Percentiles rank a stretch among this genome's conserved stretches.
These are phyloP conservation scores for Yamadazyma mexicana DNA, from an alignment of 1,139 yeast genomes.

Conservation along the genomic window DNA sequence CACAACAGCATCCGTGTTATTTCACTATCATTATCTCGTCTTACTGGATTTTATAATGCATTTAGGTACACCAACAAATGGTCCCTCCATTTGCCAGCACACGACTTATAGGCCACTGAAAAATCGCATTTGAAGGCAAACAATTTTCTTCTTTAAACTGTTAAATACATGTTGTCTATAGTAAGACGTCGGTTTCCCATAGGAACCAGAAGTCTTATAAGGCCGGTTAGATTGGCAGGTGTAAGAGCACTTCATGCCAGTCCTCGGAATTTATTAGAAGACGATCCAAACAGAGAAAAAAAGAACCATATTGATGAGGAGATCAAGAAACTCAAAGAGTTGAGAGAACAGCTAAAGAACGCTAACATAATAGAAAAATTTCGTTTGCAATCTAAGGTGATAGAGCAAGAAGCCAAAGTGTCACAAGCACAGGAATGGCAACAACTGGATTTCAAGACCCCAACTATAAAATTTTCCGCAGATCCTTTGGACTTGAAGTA, in stretches of 20 bases:
- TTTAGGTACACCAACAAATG: no score
- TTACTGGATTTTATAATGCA: no score
- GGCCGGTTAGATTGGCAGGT: neutral
- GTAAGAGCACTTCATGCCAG: slow-evolving; percentile 8
- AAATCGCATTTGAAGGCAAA: slow-evolving; percentile 7
- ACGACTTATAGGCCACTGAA: neutral
- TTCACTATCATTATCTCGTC: no score
- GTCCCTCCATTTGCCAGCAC: no score
- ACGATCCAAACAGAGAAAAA: slow-evolving; percentile 3
- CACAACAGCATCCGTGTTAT: no score
- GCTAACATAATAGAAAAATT: slow-evolving; percentile 30
- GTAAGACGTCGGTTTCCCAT: slow-evolving; percentile 6
- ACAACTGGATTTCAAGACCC: slow-evolving; percentile 21
- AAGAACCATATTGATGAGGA: slow-evolving; percentile 20
- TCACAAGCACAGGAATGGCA: slow-evolving; percentile 24
- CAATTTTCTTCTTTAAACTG: slow-evolving; percentile 3
- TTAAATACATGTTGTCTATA: slow-evolving; percentile 6
- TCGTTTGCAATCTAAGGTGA: slow-evolving; percentile 23
- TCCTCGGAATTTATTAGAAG: slow-evolving; percentile 1
- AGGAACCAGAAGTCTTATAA: neutral
- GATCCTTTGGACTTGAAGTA: slow-evolving; percentile 22
- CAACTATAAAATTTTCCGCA: slow-evolving; percentile 19
- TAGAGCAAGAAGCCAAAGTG: slow-evolving; percentile 27
- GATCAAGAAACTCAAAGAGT: slow-evolving; percentile 20
- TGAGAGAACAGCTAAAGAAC: slow-evolving; percentile 23